Conservation (phyloP, 1,284 basidiomycete genomes). For the Apiotrichum brassicae region DNA sequence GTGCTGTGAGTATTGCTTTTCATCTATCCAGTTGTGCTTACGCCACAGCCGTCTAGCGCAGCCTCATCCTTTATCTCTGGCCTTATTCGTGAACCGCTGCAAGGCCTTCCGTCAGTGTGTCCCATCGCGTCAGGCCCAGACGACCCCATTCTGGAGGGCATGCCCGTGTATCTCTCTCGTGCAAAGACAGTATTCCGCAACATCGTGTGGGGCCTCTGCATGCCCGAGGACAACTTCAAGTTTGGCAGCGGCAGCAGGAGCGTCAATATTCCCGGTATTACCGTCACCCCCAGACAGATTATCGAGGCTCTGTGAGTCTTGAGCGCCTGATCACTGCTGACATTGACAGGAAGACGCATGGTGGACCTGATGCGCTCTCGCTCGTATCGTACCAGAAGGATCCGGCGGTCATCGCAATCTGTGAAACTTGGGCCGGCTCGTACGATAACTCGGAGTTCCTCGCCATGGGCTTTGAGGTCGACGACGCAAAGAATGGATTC, state of each 20-base stretch:
- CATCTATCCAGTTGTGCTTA: background rate
- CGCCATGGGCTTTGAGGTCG: constrained; percentile 42
- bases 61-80: constrained; percentile 60
- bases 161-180: constrained; percentile 55
- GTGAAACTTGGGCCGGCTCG: constrained; percentile 45
- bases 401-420: constrained; percentile 42
- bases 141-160: constrained; percentile 46
- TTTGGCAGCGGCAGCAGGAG: constrained; percentile 29
- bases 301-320: constrained; percentile 34
- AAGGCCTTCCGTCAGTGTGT: constrained; percentile 52
- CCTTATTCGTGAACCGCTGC: constrained; percentile 60
- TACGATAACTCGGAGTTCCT: constrained; percentile 36
- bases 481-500: constrained; percentile 40
- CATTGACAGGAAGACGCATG: constrained; percentile 27
- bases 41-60: constrained; percentile 51
- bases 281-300: constrained; percentile 44
- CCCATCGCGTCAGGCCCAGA: constrained; percentile 49
- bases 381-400: constrained; percentile 45
- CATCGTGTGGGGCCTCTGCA: constrained; percentile 43
- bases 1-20: constrained; percentile 28
- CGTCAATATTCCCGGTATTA: constrained; percentile 47
- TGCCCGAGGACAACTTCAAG: constrained; percentile 39
- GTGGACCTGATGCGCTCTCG: constrained; percentile 33
- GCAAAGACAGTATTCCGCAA: constrained; percentile 51
- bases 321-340: constrained; percentile 17